Percentiles rank a stretch among this genome's conserved stretches.
These are phyloP conservation scores for Aspergillus tubingensis DNA, from an alignment of 2,329 filamentous ascomycete genomes.

Conservation along the genomic window DNA sequence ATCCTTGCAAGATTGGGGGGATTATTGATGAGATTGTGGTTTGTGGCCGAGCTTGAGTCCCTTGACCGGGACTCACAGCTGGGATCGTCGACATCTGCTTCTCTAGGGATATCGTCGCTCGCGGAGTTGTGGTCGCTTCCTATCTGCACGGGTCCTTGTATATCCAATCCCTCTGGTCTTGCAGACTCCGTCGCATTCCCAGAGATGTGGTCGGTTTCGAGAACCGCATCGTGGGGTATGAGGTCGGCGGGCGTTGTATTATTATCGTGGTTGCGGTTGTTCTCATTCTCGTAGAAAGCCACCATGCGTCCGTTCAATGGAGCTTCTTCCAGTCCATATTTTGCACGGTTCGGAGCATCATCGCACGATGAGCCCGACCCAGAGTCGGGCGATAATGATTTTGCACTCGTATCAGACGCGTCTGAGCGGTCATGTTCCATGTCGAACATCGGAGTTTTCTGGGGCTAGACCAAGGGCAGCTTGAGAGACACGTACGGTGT, in stretches of 20 bases:
- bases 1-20: conserved; percentile 48
- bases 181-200: not conserved
- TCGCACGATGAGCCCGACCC: conserved; percentile 17
- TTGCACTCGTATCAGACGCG: conserved; percentile 25
- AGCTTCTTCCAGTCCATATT: conserved; percentile 6
- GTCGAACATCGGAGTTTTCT: conserved; percentile 21
- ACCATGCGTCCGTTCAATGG: conserved; percentile 17
- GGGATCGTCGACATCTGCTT: not conserved
- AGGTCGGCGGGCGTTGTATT: not conserved
- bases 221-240: not conserved
- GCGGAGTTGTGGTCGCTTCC: not conserved
- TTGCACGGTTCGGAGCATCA: conserved; percentile 12
- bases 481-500: conserved; percentile 14
- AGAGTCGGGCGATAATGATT: conserved; percentile 17
- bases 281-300: conserved; percentile 4
- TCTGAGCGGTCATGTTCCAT: conserved; percentile 35
- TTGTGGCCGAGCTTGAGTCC: conserved; percentile 9
- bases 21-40: conserved; percentile 41
- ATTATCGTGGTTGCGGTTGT: conserved; percentile 1
- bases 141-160: not conserved
- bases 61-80: not conserved
- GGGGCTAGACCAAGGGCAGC: conserved; percentile 4
- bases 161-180: not conserved
- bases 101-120: not conserved
- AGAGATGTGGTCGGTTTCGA: not conserved